Base-by-base conservation (phyloP, 768 basidiomycete genomes). In the Lactarius deliciosus region DNA sequence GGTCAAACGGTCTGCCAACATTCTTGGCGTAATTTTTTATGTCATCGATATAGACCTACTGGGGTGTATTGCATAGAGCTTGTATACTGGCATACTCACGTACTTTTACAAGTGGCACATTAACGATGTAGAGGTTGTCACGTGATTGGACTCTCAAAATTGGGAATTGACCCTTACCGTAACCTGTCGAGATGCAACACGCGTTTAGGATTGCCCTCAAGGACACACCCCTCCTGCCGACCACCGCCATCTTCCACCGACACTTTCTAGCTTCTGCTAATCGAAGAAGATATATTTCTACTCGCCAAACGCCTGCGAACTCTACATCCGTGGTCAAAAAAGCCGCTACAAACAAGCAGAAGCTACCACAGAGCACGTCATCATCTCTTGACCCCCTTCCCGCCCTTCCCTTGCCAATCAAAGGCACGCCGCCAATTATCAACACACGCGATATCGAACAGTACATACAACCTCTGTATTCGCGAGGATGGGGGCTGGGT, bases 1-100 rank as follows among this genome's bases (percentile, higher is more conserved):
- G 82, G 1, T 72, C 72, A 0, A 80, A 89, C 63, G 96, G 96
- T 4, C 71, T 90, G 55, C 95, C 96, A 0, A 86, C 82, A 70
- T 76, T 76, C 20, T 65, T 84, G 57, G 79, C 77, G n/a, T 82
- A 64, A 69, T 8, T 18, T 53, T 32, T 43, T 22, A 25, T 43
- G 11, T 53, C 40, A 1, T 5, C 15, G 16, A 41, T 56, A 45
- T 61, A 66, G 40, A 30, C 25, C 38, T 30, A 41, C 28, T 57
- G 36, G 7, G 28, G 13, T 67, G 40, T 63, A 30, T 64, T 20
- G 40, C 30, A 41, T 60, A 67, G 66, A 67, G 57, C 36, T 16
- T 25, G 28, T 25, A 22, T 9, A 43, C 18, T 13, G 15, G 15
- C 63, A 57, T 61, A 66, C 54, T 47, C 18, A n/a, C 41, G 41